These are phyloP conservation scores for Dichotomocladium elegans DNA, from an alignment of 371 early-diverging fungal species.

Conservation along the genomic window DNA sequence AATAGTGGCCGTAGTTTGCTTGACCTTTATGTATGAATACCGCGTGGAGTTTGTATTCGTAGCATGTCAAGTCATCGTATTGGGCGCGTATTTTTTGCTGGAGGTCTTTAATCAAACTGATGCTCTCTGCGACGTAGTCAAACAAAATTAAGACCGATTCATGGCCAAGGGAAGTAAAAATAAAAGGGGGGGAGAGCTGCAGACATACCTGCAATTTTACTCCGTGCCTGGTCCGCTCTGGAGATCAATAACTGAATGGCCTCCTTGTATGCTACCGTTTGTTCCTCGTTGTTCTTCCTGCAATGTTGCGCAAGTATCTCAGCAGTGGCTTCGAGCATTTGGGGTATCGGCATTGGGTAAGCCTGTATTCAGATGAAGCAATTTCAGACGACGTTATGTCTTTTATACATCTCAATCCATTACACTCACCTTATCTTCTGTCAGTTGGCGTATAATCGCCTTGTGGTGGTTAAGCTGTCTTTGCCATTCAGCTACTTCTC, in stretches of 20 bases:
- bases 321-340: conserved; percentile 35
- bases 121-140: conserved; percentile 10
- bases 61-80: conserved; percentile 32
- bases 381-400: neutral
- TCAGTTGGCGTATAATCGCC: conserved; percentile 22
- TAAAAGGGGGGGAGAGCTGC: no score
- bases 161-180: no score
- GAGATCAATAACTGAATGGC: conserved; percentile 19
- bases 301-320: conserved; percentile 23
- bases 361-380: conserved; percentile 12
- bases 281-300: conserved; percentile 1
- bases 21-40: conserved; percentile 71
- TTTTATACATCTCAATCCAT: neutral
- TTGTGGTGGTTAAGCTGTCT: conserved; percentile 23
- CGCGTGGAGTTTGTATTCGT: conserved; percentile 61
- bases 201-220: conserved; percentile 15
- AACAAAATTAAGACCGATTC: neutral
- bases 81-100: conserved; percentile 20
- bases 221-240: conserved; percentile 14
- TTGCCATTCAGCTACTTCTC: conserved; percentile 30
- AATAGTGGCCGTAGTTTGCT: conserved; percentile 87
- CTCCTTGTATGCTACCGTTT: conserved; percentile 4
- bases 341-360: conserved; percentile 35
- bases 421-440: conserved; percentile 25
- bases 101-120: conserved; percentile 9